A percentile compares a stretch with the other conserved stretches of the same genome.
phyloP scores from a whole-genome alignment of 306 rosid genomes.

The Medicago arabica region DNA sequence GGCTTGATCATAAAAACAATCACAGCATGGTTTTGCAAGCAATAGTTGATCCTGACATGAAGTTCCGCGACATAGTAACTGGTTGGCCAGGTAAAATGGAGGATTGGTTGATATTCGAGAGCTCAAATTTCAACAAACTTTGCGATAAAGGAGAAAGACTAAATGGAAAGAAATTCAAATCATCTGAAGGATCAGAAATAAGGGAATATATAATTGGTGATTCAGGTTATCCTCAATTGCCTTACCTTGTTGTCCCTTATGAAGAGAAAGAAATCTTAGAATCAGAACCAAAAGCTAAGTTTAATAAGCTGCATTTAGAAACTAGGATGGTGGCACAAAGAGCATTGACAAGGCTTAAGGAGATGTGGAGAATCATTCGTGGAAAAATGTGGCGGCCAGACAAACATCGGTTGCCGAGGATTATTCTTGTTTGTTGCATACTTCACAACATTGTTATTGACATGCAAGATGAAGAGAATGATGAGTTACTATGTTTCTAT shows the following conservation, averaged over 20 bases:
- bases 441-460: conserved; percentile 90
- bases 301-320: conserved; percentile 67
- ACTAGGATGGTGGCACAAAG: conserved; percentile 73
- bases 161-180: conserved; percentile 61
- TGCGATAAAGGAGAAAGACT: conserved; percentile 72
- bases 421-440: conserved; percentile 86
- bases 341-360: conserved; percentile 80
- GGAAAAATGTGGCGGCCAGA: conserved; percentile 98
- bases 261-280: conserved; percentile 70
- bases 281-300: conserved; percentile 54
- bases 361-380: conserved; percentile 85
- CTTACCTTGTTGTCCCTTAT: conserved; percentile 82
- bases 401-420: conserved; percentile 85
- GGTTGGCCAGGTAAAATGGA: conserved; percentile 91
- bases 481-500: conserved; percentile 53
- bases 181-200: conserved; percentile 62
- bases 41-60: conserved; percentile 86
- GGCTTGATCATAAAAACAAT: conserved; percentile 83
- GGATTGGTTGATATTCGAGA: conserved; percentile 67
- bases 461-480: conserved; percentile 65
- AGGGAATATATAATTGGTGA: conserved; percentile 85
- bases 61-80: conserved; percentile 78
- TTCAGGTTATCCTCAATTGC: conserved; percentile 77
- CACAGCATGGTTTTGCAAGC: conserved; percentile 95
- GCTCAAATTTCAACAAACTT: conserved; percentile 67